A percentile compares a stretch with the other conserved stretches of the same genome.
phyloP scores from a whole-genome alignment of 2,329 filamentous ascomycete genomes.

The Ilyonectria robusta region DNA sequence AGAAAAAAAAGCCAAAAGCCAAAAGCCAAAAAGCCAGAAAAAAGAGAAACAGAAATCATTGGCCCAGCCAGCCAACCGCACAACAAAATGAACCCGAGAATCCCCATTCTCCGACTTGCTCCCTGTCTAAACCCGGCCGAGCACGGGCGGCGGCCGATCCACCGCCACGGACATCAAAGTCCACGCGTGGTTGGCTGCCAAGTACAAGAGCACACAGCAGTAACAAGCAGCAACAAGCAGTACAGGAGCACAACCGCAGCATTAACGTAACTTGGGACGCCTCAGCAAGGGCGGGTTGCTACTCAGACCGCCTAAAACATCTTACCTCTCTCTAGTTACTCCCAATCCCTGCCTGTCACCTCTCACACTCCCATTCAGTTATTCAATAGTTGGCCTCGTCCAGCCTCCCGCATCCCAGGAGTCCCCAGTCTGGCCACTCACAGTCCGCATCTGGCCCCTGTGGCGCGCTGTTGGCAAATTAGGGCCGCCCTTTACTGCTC shows the following conservation, averaged over 20 bases:
- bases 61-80: slow-evolving; percentile 1
- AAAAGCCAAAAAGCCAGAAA: neutral
- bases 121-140: neutral
- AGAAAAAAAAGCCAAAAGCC: slow-evolving; percentile 17
- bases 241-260: neutral
- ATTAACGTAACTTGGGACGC: neutral
- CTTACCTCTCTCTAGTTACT: no score
- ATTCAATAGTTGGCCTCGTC: neutral
- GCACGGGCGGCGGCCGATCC: neutral
- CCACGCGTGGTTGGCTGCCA: neutral
- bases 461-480: slow-evolving; percentile 27
- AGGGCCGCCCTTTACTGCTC: slow-evolving; percentile 15
- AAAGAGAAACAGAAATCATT: neutral
- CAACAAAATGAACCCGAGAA: slow-evolving; percentile 5
- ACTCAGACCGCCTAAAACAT: no score
- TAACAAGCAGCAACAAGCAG: neutral
- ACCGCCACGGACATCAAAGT: slow-evolving; percentile 17
- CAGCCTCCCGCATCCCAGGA: slow-evolving; percentile 3
- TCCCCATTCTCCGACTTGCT: neutral
- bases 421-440: slow-evolving; percentile 14
- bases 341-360: neutral
- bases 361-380: neutral
- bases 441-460: slow-evolving; percentile 10
- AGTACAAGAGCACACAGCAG: neutral
- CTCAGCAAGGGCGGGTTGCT: no score